phyloP scores from a whole-genome alignment of 768 basidiomycete genomes.

The Psilocybe cubensis region DNA sequence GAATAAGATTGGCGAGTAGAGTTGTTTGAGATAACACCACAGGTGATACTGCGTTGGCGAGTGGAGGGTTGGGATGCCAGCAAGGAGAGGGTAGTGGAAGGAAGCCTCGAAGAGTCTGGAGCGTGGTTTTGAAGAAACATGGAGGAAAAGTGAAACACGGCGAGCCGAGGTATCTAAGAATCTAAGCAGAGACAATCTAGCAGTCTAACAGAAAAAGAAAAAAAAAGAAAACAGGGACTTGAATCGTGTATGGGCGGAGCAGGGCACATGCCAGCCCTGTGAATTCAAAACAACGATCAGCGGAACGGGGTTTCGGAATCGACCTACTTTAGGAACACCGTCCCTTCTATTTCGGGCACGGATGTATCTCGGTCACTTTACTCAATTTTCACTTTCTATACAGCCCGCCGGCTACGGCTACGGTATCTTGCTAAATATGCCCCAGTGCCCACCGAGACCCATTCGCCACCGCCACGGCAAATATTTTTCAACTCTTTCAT shows the following conservation, averaged over 20 bases:
- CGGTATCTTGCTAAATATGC: background rate
- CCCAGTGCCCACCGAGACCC: background rate
- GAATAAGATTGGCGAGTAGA: background rate
- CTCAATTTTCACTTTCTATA: background rate
- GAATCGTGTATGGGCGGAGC: slow-evolving; percentile 16
- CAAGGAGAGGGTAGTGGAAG: background rate
- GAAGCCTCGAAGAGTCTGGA: background rate
- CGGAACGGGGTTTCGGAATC: slow-evolving; percentile 24
- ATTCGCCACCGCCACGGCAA: background rate
- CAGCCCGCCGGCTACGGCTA: background rate
- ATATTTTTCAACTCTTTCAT: background rate
- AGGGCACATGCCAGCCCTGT: slow-evolving; percentile 9
- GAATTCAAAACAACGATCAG: slow-evolving; percentile 21
- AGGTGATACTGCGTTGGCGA: slow-evolving; percentile 2
- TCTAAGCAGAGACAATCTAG: slow-evolving; percentile 10
- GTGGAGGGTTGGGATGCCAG: background rate
- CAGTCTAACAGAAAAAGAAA: slow-evolving; percentile 11
- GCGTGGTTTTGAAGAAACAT: background rate
- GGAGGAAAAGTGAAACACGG: slow-evolving; percentile 2
- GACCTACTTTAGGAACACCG: slow-evolving; percentile 15
- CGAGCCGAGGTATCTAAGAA: slow-evolving; percentile 1
- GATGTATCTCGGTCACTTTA: background rate
- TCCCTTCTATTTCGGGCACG: background rate
- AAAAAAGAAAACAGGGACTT: slow-evolving; percentile 6
- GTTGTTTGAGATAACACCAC: background rate